Evolutionary conservation across 1,139 yeast species (phyloP).

Genomic region (Zygoascus hellenicus): DNA sequence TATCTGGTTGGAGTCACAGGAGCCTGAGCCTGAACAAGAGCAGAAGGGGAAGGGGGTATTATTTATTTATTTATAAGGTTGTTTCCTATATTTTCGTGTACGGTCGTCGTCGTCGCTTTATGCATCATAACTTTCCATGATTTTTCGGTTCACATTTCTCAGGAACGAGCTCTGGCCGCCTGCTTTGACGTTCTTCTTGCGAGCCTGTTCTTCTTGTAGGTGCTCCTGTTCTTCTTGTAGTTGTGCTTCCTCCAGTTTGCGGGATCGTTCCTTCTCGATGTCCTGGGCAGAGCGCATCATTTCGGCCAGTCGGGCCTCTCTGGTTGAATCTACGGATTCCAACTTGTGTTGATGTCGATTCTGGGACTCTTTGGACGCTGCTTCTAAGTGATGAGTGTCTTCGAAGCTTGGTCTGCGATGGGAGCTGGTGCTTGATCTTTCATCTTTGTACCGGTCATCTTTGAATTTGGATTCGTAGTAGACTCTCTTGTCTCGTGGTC

Average conservation of each 20-base stretch:
- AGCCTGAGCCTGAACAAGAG: slow-evolving; percentile 11
- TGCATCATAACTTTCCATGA: slow-evolving; percentile 3
- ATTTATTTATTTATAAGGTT: background rate
- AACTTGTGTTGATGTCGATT: no score
- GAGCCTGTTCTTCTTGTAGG: slow-evolving; percentile 65
- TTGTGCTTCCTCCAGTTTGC: slow-evolving; percentile 48
- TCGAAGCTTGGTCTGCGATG: no score
- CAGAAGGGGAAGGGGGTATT: no score
- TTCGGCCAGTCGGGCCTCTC: slow-evolving; percentile 9
- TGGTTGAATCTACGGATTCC: background rate
- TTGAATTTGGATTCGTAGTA: no score
- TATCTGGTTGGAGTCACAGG: slow-evolving; percentile 23
- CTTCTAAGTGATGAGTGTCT: no score
- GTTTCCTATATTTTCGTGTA: background rate
- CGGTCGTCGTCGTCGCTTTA: no score
- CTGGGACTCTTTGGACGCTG: no score
- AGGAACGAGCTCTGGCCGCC: slow-evolving; percentile 42
- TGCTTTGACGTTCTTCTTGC: slow-evolving; percentile 65
- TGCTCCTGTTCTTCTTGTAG: slow-evolving; percentile 61
- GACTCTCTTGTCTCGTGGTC: no score
- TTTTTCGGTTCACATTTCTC: slow-evolving; percentile 13
- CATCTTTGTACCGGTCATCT: no score
- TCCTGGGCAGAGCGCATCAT: slow-evolving; percentile 13
- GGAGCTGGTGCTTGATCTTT: no score
- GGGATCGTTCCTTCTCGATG: slow-evolving; percentile 37